Evolutionary conservation across 805 yeast species (phyloP).

Genomic region (Kluyveromyces aestuarii): DNA sequence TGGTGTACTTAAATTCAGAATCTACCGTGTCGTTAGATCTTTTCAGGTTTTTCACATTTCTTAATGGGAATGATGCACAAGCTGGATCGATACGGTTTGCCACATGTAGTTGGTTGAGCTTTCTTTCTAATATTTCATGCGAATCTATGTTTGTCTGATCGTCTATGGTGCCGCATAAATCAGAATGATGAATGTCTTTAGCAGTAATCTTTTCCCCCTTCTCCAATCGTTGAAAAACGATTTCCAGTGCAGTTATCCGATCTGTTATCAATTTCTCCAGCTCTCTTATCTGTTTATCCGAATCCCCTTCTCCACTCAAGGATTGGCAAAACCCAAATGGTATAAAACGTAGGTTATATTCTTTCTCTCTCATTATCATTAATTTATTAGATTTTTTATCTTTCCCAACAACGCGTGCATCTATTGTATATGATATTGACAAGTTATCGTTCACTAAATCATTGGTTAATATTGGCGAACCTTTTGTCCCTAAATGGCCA

Average conservation of each 20-base stretch:
- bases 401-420: conserved; percentile 47
- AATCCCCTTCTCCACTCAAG: conserved; percentile 12
- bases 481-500: conserved; percentile 42
- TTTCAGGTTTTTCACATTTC: conserved; percentile 8
- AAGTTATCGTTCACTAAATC: conserved; percentile 40
- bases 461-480: conserved; percentile 44
- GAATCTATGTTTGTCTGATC: conserved; percentile 14
- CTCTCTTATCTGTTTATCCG: conserved; percentile 16
- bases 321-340: conserved; percentile 31
- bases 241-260: conserved; percentile 19
- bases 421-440: conserved; percentile 45
- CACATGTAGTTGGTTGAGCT: conserved; percentile 23
- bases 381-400: conserved; percentile 23
- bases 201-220: conserved; percentile 16
- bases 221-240: conserved; percentile 16
- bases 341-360: conserved; percentile 31
- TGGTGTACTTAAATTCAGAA: conserved; percentile 22
- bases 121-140: conserved; percentile 19
- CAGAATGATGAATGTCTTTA: conserved; percentile 21
- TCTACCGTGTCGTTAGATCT: conserved; percentile 13
- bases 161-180: conserved; percentile 21
- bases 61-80: conserved; percentile 5
- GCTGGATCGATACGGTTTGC: conserved; percentile 14
- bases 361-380: conserved; percentile 28
- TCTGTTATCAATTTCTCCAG: conserved; percentile 19